Evolutionary conservation across 495 filamentous ascomycete species (phyloP).

Genomic region (Pseudomonodictys pantanalensis): DNA sequence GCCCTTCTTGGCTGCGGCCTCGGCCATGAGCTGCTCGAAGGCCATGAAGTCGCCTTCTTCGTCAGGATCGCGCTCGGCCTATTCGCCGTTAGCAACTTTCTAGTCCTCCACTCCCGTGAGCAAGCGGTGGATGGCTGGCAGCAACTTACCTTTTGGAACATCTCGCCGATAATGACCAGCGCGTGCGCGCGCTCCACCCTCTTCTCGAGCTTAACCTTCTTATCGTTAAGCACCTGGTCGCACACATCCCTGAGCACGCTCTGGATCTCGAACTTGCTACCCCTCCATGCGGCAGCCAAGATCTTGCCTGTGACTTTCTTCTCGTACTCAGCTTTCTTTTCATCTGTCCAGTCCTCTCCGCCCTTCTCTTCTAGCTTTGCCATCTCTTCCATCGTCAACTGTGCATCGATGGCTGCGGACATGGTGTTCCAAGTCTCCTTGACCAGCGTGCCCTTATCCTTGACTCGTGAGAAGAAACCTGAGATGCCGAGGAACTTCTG

Average conservation of each 20-base stretch:
- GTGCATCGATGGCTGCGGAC: slow-evolving; percentile 93
- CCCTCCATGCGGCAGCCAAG: slow-evolving; percentile 94
- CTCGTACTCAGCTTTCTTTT: slow-evolving; percentile 96
- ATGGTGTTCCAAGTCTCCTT: slow-evolving; percentile 99
- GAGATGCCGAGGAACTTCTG: slow-evolving; percentile 96
- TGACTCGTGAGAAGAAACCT: slow-evolving; percentile 87
- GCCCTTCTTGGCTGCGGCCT: slow-evolving; percentile 89
- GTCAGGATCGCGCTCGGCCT: slow-evolving; percentile 89
- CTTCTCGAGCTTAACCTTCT: slow-evolving; percentile 78
- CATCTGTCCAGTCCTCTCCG: slow-evolving; percentile 97
- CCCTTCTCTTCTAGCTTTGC: slow-evolving; percentile 91
- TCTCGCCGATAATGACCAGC: slow-evolving; percentile 79
- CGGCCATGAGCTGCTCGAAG: slow-evolving; percentile 96
- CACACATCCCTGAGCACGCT: slow-evolving; percentile 90
- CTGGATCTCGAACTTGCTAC: slow-evolving; percentile 97
- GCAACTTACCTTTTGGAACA: slow-evolving; percentile 78
- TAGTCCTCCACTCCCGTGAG: not conserved
- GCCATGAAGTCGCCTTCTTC: slow-evolving; percentile 99
- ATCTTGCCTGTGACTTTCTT: slow-evolving; percentile 95
- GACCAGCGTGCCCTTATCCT: slow-evolving; percentile 93
- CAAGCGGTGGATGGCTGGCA: not conserved
- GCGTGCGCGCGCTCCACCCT: slow-evolving; percentile 87
- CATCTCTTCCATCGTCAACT: slow-evolving; percentile 99
- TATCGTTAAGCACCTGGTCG: slow-evolving; percentile 62
- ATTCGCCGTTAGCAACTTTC: slow-evolving; percentile 30